Evolutionary conservation across 1,139 yeast genomes (phyloP).

Genomic region (Hanseniaspora gamundiae): DNA sequence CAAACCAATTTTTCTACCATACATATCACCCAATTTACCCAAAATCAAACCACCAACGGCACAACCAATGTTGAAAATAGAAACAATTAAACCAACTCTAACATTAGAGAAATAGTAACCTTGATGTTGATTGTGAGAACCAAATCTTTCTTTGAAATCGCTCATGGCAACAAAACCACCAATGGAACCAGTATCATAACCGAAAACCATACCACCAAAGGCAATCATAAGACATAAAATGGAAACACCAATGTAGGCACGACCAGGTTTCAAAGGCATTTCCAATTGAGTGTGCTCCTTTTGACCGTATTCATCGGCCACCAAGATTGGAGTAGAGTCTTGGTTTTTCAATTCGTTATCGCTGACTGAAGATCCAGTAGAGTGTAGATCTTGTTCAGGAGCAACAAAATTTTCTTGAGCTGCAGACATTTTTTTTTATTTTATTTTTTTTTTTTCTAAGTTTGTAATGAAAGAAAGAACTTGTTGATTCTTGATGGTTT

Average conservation of each 20-base stretch:
- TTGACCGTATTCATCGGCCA: conserved; percentile 2
- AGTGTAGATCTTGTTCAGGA: conserved; percentile 3
- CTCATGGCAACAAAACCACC: conserved; percentile 66
- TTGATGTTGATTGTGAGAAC: conserved; percentile 38
- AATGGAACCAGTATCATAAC: conserved; percentile 62
- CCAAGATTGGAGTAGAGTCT: conserved; percentile 2
- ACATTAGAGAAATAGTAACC: conserved; percentile 36
- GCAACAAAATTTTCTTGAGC: conserved; percentile 5
- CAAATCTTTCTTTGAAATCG: conserved; percentile 41
- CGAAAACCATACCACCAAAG: conserved; percentile 31
- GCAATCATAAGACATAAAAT: conserved; percentile 14
- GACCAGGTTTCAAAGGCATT: conserved; percentile 4
- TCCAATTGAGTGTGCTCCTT: conserved; percentile 2
- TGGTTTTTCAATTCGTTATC: conserved; percentile 5
- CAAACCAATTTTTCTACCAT: conserved; percentile 51
- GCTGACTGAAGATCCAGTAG: conserved; percentile 6
- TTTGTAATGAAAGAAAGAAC: background rate
- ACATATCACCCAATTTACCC: conserved; percentile 41
- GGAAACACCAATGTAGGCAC: conserved; percentile 21
- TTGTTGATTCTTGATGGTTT: background rate
- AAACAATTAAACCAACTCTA: conserved; percentile 49
- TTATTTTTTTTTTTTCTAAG: background rate
- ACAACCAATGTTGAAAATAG: conserved; percentile 59
- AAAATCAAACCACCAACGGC: conserved; percentile 50
- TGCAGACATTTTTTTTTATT: conserved; percentile 6